Evolutionary conservation across 2,329 filamentous ascomycete species (phyloP).

Genomic region (Stagonosporopsis rhizophila): DNA sequence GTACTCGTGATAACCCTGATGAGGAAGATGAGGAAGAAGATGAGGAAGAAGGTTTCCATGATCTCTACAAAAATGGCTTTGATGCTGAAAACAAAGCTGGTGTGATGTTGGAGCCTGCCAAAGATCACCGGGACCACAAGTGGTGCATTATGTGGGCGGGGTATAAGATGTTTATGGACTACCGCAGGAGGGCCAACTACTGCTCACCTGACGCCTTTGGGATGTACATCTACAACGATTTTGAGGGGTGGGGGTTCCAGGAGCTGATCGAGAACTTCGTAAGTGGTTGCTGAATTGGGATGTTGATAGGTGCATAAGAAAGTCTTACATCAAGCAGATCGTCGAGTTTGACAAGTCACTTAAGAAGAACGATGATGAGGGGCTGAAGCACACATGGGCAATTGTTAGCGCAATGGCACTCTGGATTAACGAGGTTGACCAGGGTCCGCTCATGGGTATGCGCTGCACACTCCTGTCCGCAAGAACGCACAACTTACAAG

Average conservation of each 20-base stretch:
- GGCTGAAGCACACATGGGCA: constrained; percentile 18
- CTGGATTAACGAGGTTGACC: constrained; percentile 21
- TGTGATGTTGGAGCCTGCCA: constrained; percentile 11
- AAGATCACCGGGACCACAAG: constrained; percentile 17
- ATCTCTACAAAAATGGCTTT: constrained; percentile 12
- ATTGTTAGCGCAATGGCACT: constrained; percentile 20
- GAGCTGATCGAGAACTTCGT: constrained; percentile 27
- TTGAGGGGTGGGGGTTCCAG: constrained; percentile 19
- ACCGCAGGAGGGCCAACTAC: constrained; percentile 11
- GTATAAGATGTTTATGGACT: constrained; percentile 18
- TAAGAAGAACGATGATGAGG: constrained; percentile 15
- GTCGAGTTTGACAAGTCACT: constrained; percentile 19
- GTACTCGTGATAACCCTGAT: background rate
- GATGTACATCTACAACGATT: constrained; percentile 30
- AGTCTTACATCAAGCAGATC: constrained; percentile 7
- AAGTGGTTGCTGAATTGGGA: background rate
- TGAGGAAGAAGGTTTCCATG: constrained; percentile 9
- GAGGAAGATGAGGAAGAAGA: constrained; percentile 7
- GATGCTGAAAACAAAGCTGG: constrained; percentile 6
- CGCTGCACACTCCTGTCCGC: background rate
- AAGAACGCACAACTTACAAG: background rate
- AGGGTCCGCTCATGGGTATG: constrained; percentile 14
- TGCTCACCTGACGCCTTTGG: constrained; percentile 25
- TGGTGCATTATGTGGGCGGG: constrained; percentile 23
- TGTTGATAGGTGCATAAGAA: too few relatives aligned